phyloP scores from a whole-genome alignment of 108 stramenopile species.

The Conticribra weissflogii region DNA sequence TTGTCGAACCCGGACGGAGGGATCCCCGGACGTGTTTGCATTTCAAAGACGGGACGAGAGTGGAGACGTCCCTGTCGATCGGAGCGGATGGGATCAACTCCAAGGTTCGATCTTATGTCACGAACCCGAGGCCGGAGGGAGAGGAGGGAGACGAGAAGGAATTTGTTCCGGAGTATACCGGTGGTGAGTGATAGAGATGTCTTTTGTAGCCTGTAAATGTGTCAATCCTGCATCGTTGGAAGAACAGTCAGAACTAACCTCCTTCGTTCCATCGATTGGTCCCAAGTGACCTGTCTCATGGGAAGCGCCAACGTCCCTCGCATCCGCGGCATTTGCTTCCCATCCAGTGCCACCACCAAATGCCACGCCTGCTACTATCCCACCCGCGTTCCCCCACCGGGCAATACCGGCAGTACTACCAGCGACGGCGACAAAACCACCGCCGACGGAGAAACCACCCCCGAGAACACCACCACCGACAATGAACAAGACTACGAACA shows the following conservation, averaged over 20 bases:
- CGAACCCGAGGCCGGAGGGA: slow-evolving; percentile 19
- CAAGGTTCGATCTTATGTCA: slow-evolving; percentile 53
- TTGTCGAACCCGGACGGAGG: neutral
- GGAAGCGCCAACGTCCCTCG: slow-evolving; percentile 51
- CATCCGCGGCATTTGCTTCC: slow-evolving; percentile 55
- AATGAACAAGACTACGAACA: slow-evolving; percentile 37
- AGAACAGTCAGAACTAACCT: slow-evolving; percentile 32
- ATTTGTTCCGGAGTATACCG: slow-evolving; percentile 16
- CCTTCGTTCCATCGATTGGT: too few species aligned
- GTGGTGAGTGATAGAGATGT: too few species aligned
- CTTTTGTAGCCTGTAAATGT: too few species aligned
- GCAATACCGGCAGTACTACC: neutral
- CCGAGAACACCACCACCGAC: neutral
- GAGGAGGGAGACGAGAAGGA: slow-evolving; percentile 13
- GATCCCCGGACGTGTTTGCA: slow-evolving; percentile 13
- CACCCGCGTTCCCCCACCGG: slow-evolving; percentile 27
- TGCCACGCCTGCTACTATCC: slow-evolving; percentile 74
- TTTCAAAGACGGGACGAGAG: slow-evolving; percentile 59
- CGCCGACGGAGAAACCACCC: neutral
- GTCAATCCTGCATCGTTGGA: too few species aligned
- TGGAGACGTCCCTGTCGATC: slow-evolving; percentile 45
- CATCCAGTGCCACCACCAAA: slow-evolving; percentile 58
- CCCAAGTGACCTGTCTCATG: slow-evolving; percentile 68
- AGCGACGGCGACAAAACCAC: neutral
- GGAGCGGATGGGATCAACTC: slow-evolving; percentile 75